Evolutionary conservation across 331 rosid species (phyloP).

Genomic region (Telfairia occidentalis): DNA sequence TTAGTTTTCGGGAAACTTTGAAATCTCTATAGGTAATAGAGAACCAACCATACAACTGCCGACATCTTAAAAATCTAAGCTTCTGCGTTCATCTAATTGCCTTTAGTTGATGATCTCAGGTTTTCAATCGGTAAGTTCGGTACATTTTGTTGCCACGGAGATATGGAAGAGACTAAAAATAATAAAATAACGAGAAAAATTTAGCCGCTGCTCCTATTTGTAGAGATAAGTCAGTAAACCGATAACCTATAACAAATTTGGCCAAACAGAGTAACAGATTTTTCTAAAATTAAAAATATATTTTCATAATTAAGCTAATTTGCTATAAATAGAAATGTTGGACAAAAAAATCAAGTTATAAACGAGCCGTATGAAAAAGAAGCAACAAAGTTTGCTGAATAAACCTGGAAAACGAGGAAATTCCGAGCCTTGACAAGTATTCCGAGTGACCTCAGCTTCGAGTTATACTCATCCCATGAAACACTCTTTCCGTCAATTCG

Average conservation of each 20-base stretch:
- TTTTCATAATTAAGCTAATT: background rate
- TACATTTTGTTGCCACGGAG: background rate
- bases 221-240: background rate
- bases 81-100: background rate
- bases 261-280: background rate
- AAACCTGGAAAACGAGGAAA: slow-evolving; percentile 92
- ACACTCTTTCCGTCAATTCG: slow-evolving; percentile 59
- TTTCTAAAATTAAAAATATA: background rate
- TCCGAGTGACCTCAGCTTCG: slow-evolving; percentile 58
- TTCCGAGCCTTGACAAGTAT: slow-evolving; percentile 93
- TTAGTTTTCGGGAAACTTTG: background rate
- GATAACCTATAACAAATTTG: background rate
- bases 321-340: background rate
- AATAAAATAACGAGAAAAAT: background rate
- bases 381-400: background rate
- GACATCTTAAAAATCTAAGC: background rate
- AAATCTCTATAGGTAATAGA: background rate
- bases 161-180: background rate
- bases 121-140: background rate
- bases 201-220: background rate
- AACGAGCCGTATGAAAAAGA: too few species aligned
- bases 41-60: background rate
- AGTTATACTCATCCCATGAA: slow-evolving; percentile 64
- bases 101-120: background rate
- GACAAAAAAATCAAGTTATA: background rate